Evolutionary conservation across 1,284 basidiomycete species (phyloP), one percentile per base, ranked within the genome.

Genomic region (Sporisorium scitamineum): DNA sequence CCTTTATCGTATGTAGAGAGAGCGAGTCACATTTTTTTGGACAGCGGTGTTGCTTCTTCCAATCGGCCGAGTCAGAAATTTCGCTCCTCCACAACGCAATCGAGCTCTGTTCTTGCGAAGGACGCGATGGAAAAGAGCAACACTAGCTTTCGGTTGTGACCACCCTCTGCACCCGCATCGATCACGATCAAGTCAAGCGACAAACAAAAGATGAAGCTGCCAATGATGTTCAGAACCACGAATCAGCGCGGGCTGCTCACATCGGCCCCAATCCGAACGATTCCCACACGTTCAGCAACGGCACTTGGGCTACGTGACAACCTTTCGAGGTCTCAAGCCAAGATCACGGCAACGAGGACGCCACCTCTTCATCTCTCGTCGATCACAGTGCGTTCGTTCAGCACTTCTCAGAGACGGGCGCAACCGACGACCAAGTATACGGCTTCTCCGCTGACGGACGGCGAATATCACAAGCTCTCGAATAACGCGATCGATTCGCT

Each of bases 401-500:
- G 52, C 45, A 32, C 47, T 9, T 65, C 69, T n/a, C 37, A 50
- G 20, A 22, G 1, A 9, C 3, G 45, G 32, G 59, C 59, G 34
- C 55, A 62, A 4, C 59, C 66, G n/a, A 69, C 71, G 6, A 53
- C 54, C 44, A 74, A 70, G 24, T 75, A 67, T 53, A 75, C 60
- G 29, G 67, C 63, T 27, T 75, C 72, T n/a, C 60, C 67, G 32
- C 82, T 94, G n/a, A 86, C 90, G 1, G 88, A 88, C 70, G 88
- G 90, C 41, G 87, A 89, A 70, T 99, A 98, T 85, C 91, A 97
- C 82, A 85, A 87, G 47, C 86, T 93, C 34, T 90, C 95, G 0
- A 94, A 97, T 71, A 85, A 87, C 52, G 91, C 93, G 37, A 95
- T 99, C 93, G 92, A 94, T 69, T 87, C 84, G 11, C 85, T 98